These are phyloP conservation scores for Cruciata laevipes DNA, from an alignment of 257 asterid genomes.

Conservation along the genomic window DNA sequence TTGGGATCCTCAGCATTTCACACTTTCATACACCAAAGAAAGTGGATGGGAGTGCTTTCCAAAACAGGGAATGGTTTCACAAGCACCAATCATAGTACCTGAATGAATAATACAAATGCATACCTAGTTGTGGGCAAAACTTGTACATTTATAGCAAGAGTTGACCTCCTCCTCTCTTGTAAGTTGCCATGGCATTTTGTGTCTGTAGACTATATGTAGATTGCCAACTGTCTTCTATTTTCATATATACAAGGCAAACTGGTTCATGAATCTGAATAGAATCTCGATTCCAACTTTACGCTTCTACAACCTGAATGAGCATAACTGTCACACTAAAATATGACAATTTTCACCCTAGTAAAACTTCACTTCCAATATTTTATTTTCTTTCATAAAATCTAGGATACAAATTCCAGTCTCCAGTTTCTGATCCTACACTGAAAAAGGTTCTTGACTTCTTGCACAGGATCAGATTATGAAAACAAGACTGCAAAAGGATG, in stretches of 20 bases:
- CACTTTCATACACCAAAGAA: slow-evolving; percentile 37
- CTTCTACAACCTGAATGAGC: too few species aligned
- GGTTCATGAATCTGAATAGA: background rate
- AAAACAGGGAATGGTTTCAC: slow-evolving; percentile 32
- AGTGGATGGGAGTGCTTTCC: slow-evolving; percentile 68
- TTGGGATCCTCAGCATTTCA: slow-evolving; percentile 63
- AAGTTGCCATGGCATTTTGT: background rate
- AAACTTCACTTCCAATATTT: too few species aligned
- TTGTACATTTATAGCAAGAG: background rate
- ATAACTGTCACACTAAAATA: too few species aligned
- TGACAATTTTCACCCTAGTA: too few species aligned
- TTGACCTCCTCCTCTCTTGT: background rate
- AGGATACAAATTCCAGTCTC: too few species aligned
- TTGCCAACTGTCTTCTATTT: background rate
- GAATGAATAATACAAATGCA: slow-evolving; percentile 3
- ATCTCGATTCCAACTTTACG: too few species aligned
- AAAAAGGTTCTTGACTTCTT: background rate
- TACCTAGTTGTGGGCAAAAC: background rate
- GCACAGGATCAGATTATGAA: background rate
- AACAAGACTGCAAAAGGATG: background rate
- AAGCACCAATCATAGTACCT: slow-evolving; percentile 66
- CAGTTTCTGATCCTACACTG: too few species aligned
- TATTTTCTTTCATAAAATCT: too few species aligned
- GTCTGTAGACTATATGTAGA: background rate
- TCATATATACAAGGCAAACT: slow-evolving; percentile 6